Evolutionary conservation across 2,329 filamentous ascomycete genomes (phyloP), one percentile per base, ranked within the genome.

Genomic region (Colletotrichum sp.): DNA sequence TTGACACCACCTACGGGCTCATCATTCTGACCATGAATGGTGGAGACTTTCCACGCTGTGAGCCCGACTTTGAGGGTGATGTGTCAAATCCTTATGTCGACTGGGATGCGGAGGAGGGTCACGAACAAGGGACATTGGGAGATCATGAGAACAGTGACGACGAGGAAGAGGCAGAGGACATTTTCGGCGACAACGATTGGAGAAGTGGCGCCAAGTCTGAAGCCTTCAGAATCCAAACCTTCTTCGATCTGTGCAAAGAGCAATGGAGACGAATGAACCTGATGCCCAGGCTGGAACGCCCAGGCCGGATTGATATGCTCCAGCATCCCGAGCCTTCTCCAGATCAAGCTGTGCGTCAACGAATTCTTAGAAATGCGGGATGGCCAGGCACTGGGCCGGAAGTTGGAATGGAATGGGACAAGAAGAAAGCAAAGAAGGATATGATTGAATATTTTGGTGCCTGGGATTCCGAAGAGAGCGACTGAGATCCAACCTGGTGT

Each of bases 51-150:
- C 39, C 39, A n/a, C 18, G 18, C 15, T 49, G 39, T n/a, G 39
- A 49, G 39, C 39, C 39, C 18, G 3, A 3, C 1, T n/a, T 49
- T n/a, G 18, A 49, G 39, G 39, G 39, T n/a, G 39, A 49, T 49
- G 9, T 10, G 5, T 2, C 3, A 4, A 49, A 49, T 49, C 39
- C 39, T 49, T n/a, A 49, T n/a, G 18, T 49, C 39, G 39, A 49
- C 39, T n/a, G 18, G 39, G 39, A n/a, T 49, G 39, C 39, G 39
- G 39, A 49, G 39, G 39, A 49, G 3, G 39, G 1, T 49, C 39
- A 3, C 2, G 39, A 49, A 49, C 18, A 2, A 49, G 1, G 18
- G 1, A n/a, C 3, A 49, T 12, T 49, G 0, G 18, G 2, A 18
- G 2, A 44, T 18, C 36, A 3, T 9, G 8, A 3, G 5, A 44